Evolutionary conservation across 257 asterid species (phyloP).

Genomic region (Ballota nigra): DNA sequence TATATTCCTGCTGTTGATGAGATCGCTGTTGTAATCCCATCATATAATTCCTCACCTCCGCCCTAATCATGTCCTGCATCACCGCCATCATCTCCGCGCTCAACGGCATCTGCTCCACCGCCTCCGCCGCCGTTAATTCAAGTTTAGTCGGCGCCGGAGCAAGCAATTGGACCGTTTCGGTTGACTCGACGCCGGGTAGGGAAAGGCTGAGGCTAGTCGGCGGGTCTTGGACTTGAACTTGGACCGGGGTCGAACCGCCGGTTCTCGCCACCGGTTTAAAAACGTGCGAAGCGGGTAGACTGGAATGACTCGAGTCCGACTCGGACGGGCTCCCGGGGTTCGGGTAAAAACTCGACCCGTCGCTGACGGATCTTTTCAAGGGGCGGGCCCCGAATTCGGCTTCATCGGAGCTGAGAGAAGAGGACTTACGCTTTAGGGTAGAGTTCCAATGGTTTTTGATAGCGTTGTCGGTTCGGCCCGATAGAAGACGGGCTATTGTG

Average conservation of each 20-base stretch:
- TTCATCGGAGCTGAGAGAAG: constrained; percentile 53
- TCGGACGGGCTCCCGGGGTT: constrained; percentile 82
- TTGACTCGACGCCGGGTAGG: constrained; percentile 63
- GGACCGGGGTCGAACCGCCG: constrained; percentile 28
- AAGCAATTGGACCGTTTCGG: constrained; percentile 32
- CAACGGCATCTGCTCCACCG: constrained; percentile 53
- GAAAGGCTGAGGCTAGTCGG: constrained; percentile 74
- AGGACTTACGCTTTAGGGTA: constrained; percentile 77
- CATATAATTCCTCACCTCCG: constrained; percentile 85
- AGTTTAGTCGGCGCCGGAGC: no score
- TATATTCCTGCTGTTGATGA: constrained; percentile 27
- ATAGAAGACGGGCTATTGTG: constrained; percentile 76
- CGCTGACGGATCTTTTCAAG: constrained; percentile 72
- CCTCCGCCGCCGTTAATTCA: constrained; percentile 1
- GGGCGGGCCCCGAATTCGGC: constrained; percentile 39
- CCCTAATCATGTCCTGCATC: constrained; percentile 83
- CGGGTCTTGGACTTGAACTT: constrained; percentile 32
- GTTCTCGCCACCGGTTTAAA: constrained; percentile 56
- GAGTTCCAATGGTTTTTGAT: constrained; percentile 96
- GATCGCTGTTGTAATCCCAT: constrained; percentile 40
- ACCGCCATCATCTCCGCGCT: constrained; percentile 60
- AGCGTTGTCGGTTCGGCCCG: constrained; percentile 98
- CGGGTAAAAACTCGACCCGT: constrained; percentile 52
- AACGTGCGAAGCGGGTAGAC: constrained; percentile 30
- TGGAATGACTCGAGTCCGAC: constrained; percentile 65